phyloP scores from a whole-genome alignment of 2,329 filamentous ascomycete genomes.

The Penicillium occitanis region DNA sequence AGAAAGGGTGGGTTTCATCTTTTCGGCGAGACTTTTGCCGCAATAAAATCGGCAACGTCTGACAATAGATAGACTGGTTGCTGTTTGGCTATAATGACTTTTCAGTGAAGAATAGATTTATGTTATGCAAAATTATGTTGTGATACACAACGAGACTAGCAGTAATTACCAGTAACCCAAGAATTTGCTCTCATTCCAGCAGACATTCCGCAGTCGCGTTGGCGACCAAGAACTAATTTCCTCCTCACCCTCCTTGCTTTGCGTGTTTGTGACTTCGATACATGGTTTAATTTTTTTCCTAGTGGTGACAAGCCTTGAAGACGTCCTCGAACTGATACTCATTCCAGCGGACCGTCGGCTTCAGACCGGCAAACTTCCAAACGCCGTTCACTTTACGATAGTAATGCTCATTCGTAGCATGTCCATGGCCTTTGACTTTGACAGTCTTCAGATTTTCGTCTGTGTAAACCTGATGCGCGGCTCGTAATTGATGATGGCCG shows the following conservation, averaged over 20 bases:
- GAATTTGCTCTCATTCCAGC: slow-evolving; percentile 11
- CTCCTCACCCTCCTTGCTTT: background rate
- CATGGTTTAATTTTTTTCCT: background rate
- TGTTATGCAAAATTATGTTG: background rate
- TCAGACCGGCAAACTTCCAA: slow-evolving; percentile 62
- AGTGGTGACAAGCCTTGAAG: slow-evolving; percentile 36
- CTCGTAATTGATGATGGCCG: slow-evolving; percentile 62
- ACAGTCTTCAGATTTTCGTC: slow-evolving; percentile 51
- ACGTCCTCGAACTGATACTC: slow-evolving; percentile 60
- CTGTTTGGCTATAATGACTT: background rate
- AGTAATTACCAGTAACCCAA: background rate
- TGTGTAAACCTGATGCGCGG: slow-evolving; percentile 62
- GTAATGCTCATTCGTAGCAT: slow-evolving; percentile 59
- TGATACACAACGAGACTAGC: background rate
- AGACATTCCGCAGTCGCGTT: slow-evolving; percentile 8
- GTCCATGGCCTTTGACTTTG: slow-evolving; percentile 60
- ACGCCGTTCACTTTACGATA: slow-evolving; percentile 59
- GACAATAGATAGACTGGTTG: background rate
- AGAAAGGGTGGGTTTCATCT: background rate
- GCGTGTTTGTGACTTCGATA: background rate
- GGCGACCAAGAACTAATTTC: background rate
- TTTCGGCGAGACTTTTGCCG: background rate
- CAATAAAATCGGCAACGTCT: background rate
- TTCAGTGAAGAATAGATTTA: background rate
- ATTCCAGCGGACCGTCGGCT: slow-evolving; percentile 57